These are phyloP conservation scores for Chenopodium berlandieri DNA, from an alignment of 148 eudicot genomes.

Conservation along the genomic window DNA sequence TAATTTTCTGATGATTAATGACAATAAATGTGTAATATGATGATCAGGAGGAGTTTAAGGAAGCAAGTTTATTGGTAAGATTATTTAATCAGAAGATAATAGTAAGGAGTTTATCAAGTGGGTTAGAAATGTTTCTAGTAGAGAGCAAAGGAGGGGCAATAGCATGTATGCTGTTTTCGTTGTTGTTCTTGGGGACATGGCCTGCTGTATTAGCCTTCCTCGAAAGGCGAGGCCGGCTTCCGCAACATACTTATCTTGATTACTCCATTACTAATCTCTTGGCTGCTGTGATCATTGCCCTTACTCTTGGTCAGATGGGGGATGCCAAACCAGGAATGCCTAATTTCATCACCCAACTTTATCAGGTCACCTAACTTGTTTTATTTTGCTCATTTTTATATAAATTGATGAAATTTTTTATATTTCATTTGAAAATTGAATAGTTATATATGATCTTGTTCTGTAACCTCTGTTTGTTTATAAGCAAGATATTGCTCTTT, in stretches of 20 bases:
- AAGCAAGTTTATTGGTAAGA: background rate
- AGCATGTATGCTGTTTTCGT: conserved; percentile 37
- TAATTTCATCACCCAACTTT: conserved; percentile 54
- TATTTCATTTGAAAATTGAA: no score
- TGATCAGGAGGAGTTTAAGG: conserved; percentile 20
- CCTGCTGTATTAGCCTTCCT: conserved; percentile 59
- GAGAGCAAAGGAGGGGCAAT: conserved; percentile 39
- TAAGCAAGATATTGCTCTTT: no score
- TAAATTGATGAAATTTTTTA: background rate
- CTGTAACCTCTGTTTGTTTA: no score
- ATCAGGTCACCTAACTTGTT: conserved; percentile 8
- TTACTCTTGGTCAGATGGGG: conserved; percentile 77
- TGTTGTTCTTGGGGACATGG: conserved; percentile 65
- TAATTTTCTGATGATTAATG: background rate
- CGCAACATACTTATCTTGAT: conserved; percentile 90
- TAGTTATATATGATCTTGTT: no score
- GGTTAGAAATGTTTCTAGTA: conserved; percentile 27
- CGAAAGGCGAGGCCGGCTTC: conserved; percentile 81
- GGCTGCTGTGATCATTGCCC: conserved; percentile 79
- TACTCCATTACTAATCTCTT: conserved; percentile 79
- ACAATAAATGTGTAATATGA: background rate
- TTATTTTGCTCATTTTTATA: background rate
- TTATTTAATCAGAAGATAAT: background rate
- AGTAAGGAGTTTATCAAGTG: background rate
- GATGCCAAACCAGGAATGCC: conserved; percentile 46